Evolutionary conservation across 2,329 filamentous ascomycete genomes (phyloP).

Genomic region (Arthrobotrys musiformis): DNA sequence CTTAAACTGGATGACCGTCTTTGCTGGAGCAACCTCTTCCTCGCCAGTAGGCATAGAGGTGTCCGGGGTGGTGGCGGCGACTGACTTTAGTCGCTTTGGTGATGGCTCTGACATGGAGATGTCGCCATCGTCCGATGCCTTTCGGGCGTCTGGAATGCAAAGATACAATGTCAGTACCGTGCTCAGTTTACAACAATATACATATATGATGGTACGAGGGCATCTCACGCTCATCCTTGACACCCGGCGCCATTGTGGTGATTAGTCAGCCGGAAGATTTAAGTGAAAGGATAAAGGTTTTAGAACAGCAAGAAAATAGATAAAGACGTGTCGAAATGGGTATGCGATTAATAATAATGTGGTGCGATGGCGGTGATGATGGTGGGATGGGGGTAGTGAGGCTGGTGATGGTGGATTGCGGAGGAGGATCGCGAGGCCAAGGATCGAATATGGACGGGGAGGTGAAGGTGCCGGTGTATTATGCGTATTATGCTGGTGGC

Average conservation of each 20-base stretch:
- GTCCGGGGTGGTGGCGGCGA: constrained; percentile 42
- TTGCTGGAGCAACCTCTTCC: constrained; percentile 40
- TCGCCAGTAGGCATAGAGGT: constrained; percentile 30
- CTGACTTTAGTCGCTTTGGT: constrained; percentile 52
- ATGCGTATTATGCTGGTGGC: not conserved
- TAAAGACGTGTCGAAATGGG: not conserved
- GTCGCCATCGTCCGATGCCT: constrained; percentile 48
- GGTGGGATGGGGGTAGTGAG: not conserved
- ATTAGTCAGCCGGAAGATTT: not conserved
- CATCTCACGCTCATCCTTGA: constrained; percentile 50
- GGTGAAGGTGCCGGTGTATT: not conserved
- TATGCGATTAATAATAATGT: not conserved
- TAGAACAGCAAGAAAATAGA: not conserved
- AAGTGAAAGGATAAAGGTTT: not conserved
- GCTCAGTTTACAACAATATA: not conserved
- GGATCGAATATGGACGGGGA: not conserved
- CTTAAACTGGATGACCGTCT: constrained; percentile 53
- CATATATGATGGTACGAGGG: not conserved
- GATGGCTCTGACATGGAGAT: constrained; percentile 53
- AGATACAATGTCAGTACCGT: not conserved
- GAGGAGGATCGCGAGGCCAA: too few relatives aligned
- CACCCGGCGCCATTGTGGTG: constrained; percentile 38
- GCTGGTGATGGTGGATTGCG: not conserved
- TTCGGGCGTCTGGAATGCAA: constrained; percentile 28
- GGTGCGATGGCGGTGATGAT: not conserved